Base-by-base conservation (phyloP, 441 rosid species). In the Gossypium trilobum region DNA sequence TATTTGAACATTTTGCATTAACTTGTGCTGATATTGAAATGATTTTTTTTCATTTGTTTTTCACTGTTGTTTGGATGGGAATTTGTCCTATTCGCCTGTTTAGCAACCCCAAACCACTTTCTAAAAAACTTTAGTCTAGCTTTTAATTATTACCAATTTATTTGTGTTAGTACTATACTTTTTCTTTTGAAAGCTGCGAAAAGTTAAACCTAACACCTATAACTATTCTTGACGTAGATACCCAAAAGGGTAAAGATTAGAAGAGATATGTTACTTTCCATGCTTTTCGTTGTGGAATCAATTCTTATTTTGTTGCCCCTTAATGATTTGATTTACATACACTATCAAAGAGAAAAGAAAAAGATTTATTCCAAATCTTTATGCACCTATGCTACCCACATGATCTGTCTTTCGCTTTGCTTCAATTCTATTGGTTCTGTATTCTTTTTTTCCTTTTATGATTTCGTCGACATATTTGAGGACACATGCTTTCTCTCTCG, bases 181-280 rank as follows among this genome's bases (percentile, higher is more conserved):
- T 23, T 16, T 51, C 31, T 6, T 46, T 31, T 17, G 42, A 36
- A 36, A 36, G 42, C 10, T 36, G 42, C 56, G 16, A 51, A 14
- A 54, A 54, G 25, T 1, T 17, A 56, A 25, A 50, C 58, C 44
- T 25, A 48, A 67, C 42, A 25, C 22, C 23, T 66, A 13, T 20
- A 52, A 7, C 70, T 75, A 57, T 62, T 75, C 36, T 29, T 73
- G 70, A 73, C 7, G 20, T 51, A 68, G 29, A 50, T 23, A 25
- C 55, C 64, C 13, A 52, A 56, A 51, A 62, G 48, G 48, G 61
- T 0, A 52, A 20, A 62, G 50, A 33, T 19, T 61, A 31, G 14
- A 19, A 31, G 22, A 13, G 33, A 39, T 29, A 23, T 5, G 69
- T 5, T 46, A 7, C 56, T 44, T 22, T 57, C 25, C 20, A n/a